Percentiles rank a stretch among this genome's conserved stretches.
Conservation (phyloP, 306 rosid species). For the Cicer bijugum region DNA sequence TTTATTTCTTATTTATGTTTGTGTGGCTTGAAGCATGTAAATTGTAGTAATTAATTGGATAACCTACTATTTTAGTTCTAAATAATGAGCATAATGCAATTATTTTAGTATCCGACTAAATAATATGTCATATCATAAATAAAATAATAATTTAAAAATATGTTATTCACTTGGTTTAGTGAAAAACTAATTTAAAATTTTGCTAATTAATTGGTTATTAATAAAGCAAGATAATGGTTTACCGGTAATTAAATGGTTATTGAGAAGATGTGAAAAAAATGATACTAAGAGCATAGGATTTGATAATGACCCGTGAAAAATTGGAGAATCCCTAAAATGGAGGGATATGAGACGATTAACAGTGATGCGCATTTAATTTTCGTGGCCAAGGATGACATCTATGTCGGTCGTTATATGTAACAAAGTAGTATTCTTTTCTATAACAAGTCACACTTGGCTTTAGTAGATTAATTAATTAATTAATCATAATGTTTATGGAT, state of each 20-base stretch:
- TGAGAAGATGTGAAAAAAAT: no score
- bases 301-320: conserved; percentile 36
- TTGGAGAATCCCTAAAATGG: conserved; percentile 43
- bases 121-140: no score
- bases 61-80: no score
- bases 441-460: background rate
- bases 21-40: conserved; percentile 19
- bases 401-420: conserved; percentile 31
- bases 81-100: no score
- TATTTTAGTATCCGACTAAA: no score
- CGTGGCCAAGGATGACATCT: conserved; percentile 1
- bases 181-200: no score
- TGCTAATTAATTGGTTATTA: no score
- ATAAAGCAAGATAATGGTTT: no score
- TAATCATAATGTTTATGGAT: conserved; percentile 26
- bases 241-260: no score
- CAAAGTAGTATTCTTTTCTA: background rate
- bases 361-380: conserved; percentile 21
- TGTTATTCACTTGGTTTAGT: no score
- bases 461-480: background rate
- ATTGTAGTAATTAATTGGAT: background rate
- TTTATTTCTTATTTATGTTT: background rate
- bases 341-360: conserved; percentile 38
- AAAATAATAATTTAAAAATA: no score
- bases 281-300: background rate